These are phyloP conservation scores for Aspergillus quadrilineatus DNA, from an alignment of 2,329 filamentous ascomycete species.

Conservation along the genomic window DNA sequence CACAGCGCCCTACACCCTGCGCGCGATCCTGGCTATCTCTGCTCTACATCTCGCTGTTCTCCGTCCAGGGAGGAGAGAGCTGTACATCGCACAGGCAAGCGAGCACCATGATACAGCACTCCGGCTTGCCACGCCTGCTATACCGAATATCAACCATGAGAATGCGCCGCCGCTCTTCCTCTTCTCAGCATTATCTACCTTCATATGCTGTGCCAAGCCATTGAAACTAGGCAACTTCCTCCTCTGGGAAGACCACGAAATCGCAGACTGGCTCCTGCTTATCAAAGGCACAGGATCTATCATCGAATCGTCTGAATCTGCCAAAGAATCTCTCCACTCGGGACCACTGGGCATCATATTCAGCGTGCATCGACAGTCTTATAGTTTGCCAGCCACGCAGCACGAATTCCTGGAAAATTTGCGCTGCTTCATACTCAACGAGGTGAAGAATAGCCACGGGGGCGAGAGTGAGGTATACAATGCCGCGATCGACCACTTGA, in stretches of 20 bases:
- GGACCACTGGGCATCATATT: neutral
- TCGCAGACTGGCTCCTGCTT: neutral
- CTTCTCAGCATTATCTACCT: neutral
- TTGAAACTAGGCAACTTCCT: neutral
- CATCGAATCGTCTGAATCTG: neutral
- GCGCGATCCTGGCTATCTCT: neutral
- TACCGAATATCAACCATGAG: slow-evolving; percentile 1
- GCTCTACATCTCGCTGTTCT: neutral
- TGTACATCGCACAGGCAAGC: neutral
- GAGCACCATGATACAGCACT: slow-evolving; percentile 2
- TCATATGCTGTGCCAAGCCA: neutral
- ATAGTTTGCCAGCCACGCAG: neutral
- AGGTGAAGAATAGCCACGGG: neutral
- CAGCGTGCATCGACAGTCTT: neutral
- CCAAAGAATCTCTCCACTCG: neutral
- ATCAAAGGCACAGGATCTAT: neutral
- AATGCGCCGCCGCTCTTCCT: neutral
- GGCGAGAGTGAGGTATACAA: neutral
- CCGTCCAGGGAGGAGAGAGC: neutral
- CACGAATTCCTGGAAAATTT: too few relatives aligned
- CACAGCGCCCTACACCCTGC: neutral
- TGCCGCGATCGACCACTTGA: neutral
- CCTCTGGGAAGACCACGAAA: neutral
- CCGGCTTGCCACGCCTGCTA: neutral
- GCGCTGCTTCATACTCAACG: too few relatives aligned